phyloP scores from a whole-genome alignment of 495 filamentous ascomycete species.

The Margaritispora aquatica region DNA sequence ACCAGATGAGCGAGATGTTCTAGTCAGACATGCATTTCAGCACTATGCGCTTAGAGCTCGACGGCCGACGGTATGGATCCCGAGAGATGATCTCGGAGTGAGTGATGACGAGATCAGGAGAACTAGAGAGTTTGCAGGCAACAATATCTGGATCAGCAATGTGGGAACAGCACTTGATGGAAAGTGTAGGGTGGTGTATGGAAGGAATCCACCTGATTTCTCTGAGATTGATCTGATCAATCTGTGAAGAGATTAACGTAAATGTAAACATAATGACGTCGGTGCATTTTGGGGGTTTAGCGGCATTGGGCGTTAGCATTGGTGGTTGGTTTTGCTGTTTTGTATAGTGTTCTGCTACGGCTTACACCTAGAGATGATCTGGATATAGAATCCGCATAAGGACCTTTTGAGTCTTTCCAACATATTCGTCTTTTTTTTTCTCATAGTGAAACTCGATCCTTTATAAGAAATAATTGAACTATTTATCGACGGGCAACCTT shows the following conservation, averaged over 20 bases:
- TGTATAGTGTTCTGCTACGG: background rate
- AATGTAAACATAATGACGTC: background rate
- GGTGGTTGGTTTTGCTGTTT: background rate
- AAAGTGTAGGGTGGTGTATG: conserved; percentile 80
- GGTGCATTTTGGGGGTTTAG: background rate
- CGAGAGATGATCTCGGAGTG: conserved; percentile 83
- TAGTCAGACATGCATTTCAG: conserved; percentile 85
- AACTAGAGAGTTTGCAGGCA: conserved; percentile 65
- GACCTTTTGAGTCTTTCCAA: background rate
- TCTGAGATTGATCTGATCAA: conserved; percentile 85
- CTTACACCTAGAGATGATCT: background rate
- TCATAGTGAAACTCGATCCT: too few relatives aligned
- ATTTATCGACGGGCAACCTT: too few relatives aligned
- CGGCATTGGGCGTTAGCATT: background rate
- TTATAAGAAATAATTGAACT: too few relatives aligned
- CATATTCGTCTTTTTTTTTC: background rate
- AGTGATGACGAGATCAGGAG: conserved; percentile 84
- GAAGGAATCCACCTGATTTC: conserved; percentile 85
- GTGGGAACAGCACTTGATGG: conserved; percentile 81
- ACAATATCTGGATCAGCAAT: conserved; percentile 88
- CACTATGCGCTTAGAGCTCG: conserved; percentile 83
- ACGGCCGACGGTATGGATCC: conserved; percentile 89
- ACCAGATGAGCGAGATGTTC: conserved; percentile 79
- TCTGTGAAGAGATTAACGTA: conserved; percentile 37
- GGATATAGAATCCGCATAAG: background rate